Percentiles rank a stretch among this genome's conserved stretches.
Evolutionary conservation across 257 asterid species (phyloP).

Genomic region (Scutellaria minor): DNA sequence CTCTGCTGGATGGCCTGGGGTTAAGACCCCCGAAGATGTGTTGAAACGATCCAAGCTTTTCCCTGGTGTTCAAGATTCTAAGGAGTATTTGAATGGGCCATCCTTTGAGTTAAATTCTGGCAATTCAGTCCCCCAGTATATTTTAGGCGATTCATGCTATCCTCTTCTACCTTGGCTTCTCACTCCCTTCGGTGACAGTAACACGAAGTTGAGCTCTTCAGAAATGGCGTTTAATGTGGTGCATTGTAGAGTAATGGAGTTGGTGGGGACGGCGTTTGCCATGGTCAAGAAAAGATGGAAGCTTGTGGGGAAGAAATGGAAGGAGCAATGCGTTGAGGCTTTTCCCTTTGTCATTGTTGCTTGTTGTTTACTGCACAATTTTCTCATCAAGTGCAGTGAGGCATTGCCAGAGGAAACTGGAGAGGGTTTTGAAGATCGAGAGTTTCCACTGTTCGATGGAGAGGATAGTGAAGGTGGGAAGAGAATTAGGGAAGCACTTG

Average conservation of each 20-base stretch:
- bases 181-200: constrained; percentile 57
- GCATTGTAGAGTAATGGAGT: constrained; percentile 62
- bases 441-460: constrained; percentile 58
- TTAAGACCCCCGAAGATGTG: constrained; percentile 50
- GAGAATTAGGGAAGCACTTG: constrained; percentile 72
- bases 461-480: constrained; percentile 64
- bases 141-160: constrained; percentile 77
- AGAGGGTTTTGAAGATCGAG: constrained; percentile 41
- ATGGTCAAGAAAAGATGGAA: constrained; percentile 75
- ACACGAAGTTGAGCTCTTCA: constrained; percentile 38
- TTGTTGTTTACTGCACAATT: constrained; percentile 90
- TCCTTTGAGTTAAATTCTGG: constrained; percentile 59
- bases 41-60: constrained; percentile 66
- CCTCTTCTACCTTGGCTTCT: constrained; percentile 84
- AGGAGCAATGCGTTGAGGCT: constrained; percentile 69
- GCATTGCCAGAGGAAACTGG: constrained; percentile 50
- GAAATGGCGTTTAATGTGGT: constrained; percentile 64
- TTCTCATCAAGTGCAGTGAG: constrained; percentile 91
- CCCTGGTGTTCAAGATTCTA: constrained; percentile 62
- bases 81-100: constrained; percentile 71
- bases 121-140: constrained; percentile 68
- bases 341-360: constrained; percentile 77
- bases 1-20: constrained; percentile 91
- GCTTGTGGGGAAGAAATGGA: constrained; percentile 76
- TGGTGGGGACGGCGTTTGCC: constrained; percentile 65